Conservation (phyloP, 2,329 filamentous ascomycete genomes). For the Penicillium sp. region DNA sequence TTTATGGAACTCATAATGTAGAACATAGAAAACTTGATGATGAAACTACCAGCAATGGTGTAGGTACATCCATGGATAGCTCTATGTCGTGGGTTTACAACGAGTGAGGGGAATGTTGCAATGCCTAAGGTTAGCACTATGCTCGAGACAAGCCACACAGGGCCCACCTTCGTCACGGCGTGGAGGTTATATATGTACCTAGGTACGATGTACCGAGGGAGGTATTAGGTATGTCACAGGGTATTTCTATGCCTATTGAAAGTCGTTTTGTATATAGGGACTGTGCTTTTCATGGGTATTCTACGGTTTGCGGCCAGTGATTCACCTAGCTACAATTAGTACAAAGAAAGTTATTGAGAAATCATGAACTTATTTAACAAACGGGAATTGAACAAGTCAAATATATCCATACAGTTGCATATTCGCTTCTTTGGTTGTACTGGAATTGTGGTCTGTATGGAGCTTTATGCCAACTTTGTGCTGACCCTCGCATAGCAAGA, state of each 20-base stretch:
- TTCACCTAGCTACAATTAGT: not conserved
- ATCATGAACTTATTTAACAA: not conserved
- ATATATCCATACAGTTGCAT: not conserved
- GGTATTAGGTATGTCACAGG: not conserved
- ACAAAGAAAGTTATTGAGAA: not conserved
- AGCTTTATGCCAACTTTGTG: no score
- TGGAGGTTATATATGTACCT: not conserved
- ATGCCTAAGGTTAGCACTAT: not conserved
- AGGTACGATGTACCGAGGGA: not conserved
- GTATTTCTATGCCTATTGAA: not conserved
- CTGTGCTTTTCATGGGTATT: not conserved
- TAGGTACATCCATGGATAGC: not conserved
- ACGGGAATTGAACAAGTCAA: not conserved
- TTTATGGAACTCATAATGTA: conserved; percentile 26
- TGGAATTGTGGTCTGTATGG: not conserved
- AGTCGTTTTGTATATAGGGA: not conserved
- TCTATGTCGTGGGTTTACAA: not conserved
- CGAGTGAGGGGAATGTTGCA: not conserved
- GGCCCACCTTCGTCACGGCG: not conserved
- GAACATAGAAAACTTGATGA: not conserved
- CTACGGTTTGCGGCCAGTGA: not conserved
- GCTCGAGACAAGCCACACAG: not conserved
- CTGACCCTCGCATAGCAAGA: not conserved
- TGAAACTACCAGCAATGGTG: not conserved
- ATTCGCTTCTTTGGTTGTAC: not conserved